Base-by-base conservation (phyloP, 2,329 filamentous ascomycete genomes). In the Colletotrichum destructivum region DNA sequence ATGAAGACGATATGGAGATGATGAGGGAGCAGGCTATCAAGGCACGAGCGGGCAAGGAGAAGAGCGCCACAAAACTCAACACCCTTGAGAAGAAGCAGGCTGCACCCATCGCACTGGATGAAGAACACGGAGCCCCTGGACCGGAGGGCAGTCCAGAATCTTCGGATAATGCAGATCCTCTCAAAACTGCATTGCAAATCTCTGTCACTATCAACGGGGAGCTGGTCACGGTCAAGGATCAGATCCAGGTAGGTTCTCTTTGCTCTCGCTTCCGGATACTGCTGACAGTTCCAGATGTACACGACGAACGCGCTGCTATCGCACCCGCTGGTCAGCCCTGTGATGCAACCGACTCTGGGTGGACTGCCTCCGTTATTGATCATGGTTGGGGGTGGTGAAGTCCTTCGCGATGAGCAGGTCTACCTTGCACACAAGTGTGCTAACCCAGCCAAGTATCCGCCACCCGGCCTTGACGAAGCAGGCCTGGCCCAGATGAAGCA, bases 351-450 rank as follows among this genome's bases (percentile, higher is more conserved):
- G 1, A 95, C 94, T 0, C 87, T 99, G 0, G 96, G 96, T 52
- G 96, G 96, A 0, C 87, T 99, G 4, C 95, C 95, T 0, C 96
- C 96, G 0, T 84, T 98, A 38, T 87, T 98, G 7, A 92, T 99
- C 54, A 90, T 98, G 79, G 92, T 92, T 1, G 96, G 96, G 4
- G 95, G 96, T 6, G 95, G 93, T 1, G 96, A 99, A 80, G 88
- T 97, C 61, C 86, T 99, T 21, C 90, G 94, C 15, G 96, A 99
- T 77, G 96, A 99, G 81, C 96, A 98, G 79, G 94, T 98, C 63
- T 98, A 97, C 74, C 78, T 98, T 16, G 96, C 96, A 0, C 96
- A 99, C 81, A 98, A 98, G 82, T 95, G 94, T 52, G 95, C 96
- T 15, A 91, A 97, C 75, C 96, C 96, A 0, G 80, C 87, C 31